Percentiles rank a stretch among this genome's conserved stretches.
Conservation (phyloP, 306 rosid species). For the Cucurbita argyrosperma region DNA sequence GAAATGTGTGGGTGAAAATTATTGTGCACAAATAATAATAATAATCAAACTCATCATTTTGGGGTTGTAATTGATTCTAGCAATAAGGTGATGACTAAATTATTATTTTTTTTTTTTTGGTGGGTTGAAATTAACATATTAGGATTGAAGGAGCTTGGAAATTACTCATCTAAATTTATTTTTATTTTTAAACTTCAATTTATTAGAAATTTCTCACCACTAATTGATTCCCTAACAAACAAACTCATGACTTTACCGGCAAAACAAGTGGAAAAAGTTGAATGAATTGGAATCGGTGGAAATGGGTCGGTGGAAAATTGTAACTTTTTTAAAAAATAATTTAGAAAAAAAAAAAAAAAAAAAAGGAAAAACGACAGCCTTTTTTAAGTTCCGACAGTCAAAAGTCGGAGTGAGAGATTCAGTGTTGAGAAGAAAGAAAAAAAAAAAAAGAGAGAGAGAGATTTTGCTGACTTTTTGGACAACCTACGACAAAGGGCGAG, state of each 20-base stretch:
- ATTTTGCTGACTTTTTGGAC: background rate
- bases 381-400: background rate
- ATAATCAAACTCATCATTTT: background rate
- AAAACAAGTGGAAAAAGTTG: background rate
- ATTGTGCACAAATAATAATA: no score
- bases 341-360: background rate
- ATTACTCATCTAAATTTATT: background rate
- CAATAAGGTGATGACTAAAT: background rate
- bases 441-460: background rate
- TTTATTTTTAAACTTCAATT: background rate
- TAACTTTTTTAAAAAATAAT: background rate
- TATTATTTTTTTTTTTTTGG: no score
- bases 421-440: background rate
- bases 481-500: background rate
- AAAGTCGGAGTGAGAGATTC: background rate
- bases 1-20: background rate
- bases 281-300: background rate
- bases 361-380: background rate
- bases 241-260: background rate
- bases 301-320: background rate
- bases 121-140: no score
- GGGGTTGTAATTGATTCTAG: background rate
- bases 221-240: background rate
- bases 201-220: no score
- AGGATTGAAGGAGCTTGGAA: no score